Base-by-base conservation (phyloP, 2,329 filamentous ascomycete species). In the Calonectria pseudoturangicola region DNA sequence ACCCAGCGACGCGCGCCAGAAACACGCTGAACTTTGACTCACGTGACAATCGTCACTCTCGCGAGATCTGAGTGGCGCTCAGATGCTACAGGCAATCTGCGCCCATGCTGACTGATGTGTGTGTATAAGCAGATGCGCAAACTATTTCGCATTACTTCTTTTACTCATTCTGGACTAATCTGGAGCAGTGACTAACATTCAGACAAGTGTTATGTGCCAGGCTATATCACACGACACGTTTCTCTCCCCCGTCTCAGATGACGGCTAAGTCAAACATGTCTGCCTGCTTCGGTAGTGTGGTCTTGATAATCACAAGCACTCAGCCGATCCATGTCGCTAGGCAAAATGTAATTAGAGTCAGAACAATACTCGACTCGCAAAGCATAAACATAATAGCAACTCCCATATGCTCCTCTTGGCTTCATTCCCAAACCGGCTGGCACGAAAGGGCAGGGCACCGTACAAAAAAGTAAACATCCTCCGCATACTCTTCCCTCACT, bases 401-500 rank as follows among this genome's bases (percentile, higher is more conserved):
- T 80, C 76, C 78, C 77, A 72, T 75, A 79, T 76, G 77, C 76
- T 74, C 76, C 77, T 70, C 77, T 74, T 72, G 47, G 77, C 78
- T 80, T 80, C 78, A 66, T 69, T 76, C 75, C 78, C 74, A 80
- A 79, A 76, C 70, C 70, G 69, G 74, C 75, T 78, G 75, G 76
- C 74, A 75, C 70, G 73, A 77, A 79, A 80, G 77, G 74, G 76
- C 62, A 79, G 75, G 71, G 74, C 75, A 76, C 78, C 76, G 71
- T 75, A 77, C 78, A 77, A 73, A 66, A 76, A 74, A 67, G 21
- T 75, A 79, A 80, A 66, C 64, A 73, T 70, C 73, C 67, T 70
- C 65, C 33, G 50, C 56, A 67, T 54, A 64, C 51, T 66, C 56
- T 48, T 66, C 63, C 56, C 64, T 63, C 62, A 68, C 66, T 68